Evolutionary conservation across 352 stramenopile genomes (phyloP).

Genomic region (Thraustochytrium sp.): DNA sequence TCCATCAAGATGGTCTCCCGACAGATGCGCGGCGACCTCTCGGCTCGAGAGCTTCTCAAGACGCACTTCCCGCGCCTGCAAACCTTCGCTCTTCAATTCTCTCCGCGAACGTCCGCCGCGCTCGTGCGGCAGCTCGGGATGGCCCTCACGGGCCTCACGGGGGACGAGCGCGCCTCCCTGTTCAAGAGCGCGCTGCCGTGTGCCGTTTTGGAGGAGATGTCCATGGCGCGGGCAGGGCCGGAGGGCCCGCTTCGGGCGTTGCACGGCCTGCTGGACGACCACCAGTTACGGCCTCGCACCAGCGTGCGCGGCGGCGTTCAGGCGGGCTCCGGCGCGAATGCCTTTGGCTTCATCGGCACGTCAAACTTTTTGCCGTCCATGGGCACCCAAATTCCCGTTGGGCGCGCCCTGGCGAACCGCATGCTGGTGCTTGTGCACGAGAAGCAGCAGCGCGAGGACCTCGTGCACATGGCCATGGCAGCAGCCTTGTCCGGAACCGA

Average conservation of each 20-base stretch:
- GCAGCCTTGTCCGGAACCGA: neutral
- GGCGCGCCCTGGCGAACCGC: neutral
- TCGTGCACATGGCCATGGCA: neutral
- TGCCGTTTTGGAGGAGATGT: slow-evolving; percentile 1
- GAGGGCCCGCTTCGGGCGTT: neutral
- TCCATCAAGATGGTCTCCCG: neutral
- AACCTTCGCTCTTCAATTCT: slow-evolving; percentile 9
- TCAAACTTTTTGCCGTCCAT: neutral
- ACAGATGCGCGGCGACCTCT: neutral
- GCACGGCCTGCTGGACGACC: neutral
- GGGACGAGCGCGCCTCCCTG: neutral
- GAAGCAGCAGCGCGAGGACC: neutral
- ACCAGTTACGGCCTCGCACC: neutral
- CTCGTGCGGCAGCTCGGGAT: neutral
- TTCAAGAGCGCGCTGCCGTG: neutral
- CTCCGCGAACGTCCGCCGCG: neutral
- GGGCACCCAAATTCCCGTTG: neutral
- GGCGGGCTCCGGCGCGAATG: neutral
- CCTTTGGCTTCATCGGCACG: neutral
- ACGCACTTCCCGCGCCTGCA: neutral
- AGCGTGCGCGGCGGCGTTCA: neutral
- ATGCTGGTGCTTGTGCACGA: slow-evolving; percentile 12
- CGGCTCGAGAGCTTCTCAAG: neutral
- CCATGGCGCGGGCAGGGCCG: neutral
- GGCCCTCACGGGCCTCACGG: neutral